Base-by-base conservation (phyloP, 139 green algal genomes). In the Raphidocelis subcapitata region DNA sequence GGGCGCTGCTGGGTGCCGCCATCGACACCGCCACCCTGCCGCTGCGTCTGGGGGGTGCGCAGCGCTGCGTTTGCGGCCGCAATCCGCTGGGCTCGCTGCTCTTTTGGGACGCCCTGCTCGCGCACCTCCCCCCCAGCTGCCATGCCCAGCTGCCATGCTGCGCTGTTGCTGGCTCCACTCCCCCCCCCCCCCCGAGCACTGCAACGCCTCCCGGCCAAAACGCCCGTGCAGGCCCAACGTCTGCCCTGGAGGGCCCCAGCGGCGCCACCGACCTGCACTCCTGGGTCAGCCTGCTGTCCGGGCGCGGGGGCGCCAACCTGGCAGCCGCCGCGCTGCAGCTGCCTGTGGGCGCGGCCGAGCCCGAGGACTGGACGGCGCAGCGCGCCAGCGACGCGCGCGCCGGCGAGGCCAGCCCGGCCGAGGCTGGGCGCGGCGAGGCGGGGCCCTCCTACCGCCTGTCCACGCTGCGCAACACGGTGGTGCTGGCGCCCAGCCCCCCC, bases 21-120 rank as follows among this genome's bases (percentile, higher is more conserved):
- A 36, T 92, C 0, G 87, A 92, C 70, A 81, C 75, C 2, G 73
- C 79, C 4, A 84, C 82, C 21, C 74, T 91, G 44, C 74, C 87
- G 1, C 68, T 75, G 1, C 73, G 85, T 1, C 74, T 85, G 15
- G 62, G 37, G 29, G 62, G 79, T 84, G 35, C 5, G 69, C n/a
- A n/a, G n/a, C n/a, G n/a, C n/a, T n/a, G n/a, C n/a, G n/a, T n/a
- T n/a, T n/a, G n/a, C n/a, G n/a, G n/a, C n/a, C n/a, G n/a, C n/a
- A n/a, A n/a, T n/a, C n/a, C n/a, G n/a, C n/a, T n/a, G n/a, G n/a
- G n/a, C n/a, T n/a, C n/a, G n/a, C n/a, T n/a, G n/a, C n/a, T n/a
- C n/a, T n/a, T n/a, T 52, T 29, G 14, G 35, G 16, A n/a, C 15
- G 14, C 52, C 4, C 5, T 32, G 23, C 21, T 28, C 21, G 52